Base-by-base conservation (phyloP, 192 early-diverging fungal genomes). In the Coemansia guatemalensis region DNA sequence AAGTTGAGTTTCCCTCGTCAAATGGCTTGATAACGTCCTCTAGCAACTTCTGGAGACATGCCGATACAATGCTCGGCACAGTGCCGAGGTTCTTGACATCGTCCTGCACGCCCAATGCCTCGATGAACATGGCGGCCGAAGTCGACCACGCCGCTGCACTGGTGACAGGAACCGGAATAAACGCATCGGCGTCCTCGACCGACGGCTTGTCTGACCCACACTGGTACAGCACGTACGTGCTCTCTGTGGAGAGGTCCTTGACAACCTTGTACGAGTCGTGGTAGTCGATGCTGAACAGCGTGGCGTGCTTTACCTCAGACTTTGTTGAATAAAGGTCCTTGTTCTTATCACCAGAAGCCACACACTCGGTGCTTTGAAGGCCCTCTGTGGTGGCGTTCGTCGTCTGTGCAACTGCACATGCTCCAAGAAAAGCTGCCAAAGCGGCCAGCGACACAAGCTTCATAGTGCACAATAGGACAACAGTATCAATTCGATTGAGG, bases 211-310 rank as follows among this genome's bases (percentile, higher is more conserved):
- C 24, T 33, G 71, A 57, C 23, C 68, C 69, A 49, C 82, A 77
- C 35, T 75, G 73, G 66, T 81, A 77, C 55, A 84, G 78, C 1
- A 68, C 69, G n/a, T 84, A 84, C 7, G 73, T 76, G 63, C 39
- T 65, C 27, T 71, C 71, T 54, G 74, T 58, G 14, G 69, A 61
- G 59, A 62, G 55, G 64, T 73, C 69, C 56, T 66, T 78, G 44
- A 83, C 25, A 2, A 84, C 58, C 71, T 84, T 84, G 71, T 81
- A 84, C 29, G 64, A 67, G 65, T 75, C 80, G 58, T 74, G 53
- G 61, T 84, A 84, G 20, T 67, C 66, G 44, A 84, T 65, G 3
- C 71, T 64, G 55, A 81, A 84, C 39, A 71, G 53, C 55, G 62
- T 71, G 26, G 78, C 71, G 24, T 79, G 58, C 71, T 79, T 79